Percentiles rank a stretch among this genome's conserved stretches.
Evolutionary conservation across 345 rosid species (phyloP).

Genomic region (Eucalyptus tenuipes): DNA sequence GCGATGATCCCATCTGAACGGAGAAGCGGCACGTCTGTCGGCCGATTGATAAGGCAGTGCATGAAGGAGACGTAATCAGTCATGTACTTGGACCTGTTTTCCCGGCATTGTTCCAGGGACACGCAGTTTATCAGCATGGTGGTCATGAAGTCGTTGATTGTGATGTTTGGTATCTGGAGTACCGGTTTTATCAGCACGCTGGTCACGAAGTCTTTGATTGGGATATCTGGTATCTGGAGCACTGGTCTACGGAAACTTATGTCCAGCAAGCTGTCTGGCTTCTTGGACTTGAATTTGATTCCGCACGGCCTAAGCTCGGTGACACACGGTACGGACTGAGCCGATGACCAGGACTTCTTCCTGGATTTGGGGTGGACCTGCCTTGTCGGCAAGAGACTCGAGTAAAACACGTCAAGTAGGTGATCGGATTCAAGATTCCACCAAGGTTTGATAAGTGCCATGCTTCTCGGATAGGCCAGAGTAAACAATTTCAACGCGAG

Average conservation of each 20-base stretch:
- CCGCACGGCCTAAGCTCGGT: background rate
- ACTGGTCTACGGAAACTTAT: background rate
- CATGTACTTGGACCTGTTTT: background rate
- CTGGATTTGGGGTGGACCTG: fast-evolving
- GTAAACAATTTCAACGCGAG: too few species aligned
- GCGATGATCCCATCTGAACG: background rate
- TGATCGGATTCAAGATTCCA: fast-evolving
- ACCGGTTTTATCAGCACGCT: background rate
- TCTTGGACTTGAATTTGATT: background rate
- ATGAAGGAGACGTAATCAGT: background rate
- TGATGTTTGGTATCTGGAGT: background rate
- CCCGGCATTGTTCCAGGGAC: background rate
- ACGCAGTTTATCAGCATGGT: background rate
- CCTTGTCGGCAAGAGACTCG: background rate
- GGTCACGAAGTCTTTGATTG: too few species aligned
- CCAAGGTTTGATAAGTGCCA: too few species aligned
- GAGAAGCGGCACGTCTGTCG: background rate
- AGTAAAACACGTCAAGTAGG: too few species aligned
- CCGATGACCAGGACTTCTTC: background rate
- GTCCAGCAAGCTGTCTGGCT: background rate
- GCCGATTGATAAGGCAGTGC: background rate
- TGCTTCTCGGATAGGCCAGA: too few species aligned
- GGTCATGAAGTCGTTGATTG: background rate
- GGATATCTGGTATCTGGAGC: too few species aligned
- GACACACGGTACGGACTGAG: background rate